Evolutionary conservation across 164 flowering plant species (phyloP).

Genomic region (Magnolia changhungtana): DNA sequence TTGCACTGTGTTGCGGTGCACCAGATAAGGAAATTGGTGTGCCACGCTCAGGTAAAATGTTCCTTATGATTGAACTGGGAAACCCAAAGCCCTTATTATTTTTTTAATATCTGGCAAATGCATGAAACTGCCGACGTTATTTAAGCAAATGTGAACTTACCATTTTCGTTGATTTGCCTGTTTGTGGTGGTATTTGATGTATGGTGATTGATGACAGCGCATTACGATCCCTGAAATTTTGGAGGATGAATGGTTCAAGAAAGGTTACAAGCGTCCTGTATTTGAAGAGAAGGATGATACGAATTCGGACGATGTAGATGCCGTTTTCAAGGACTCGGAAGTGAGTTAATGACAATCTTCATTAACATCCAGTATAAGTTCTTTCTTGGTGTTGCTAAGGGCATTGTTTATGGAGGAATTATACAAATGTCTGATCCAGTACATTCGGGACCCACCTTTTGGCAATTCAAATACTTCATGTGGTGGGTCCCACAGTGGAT

Average conservation of each 20-base stretch:
- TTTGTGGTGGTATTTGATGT: constrained; percentile 2
- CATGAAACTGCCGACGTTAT: too few relatives aligned
- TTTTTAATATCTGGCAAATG: too few relatives aligned
- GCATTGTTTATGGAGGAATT: background rate
- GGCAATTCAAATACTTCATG: background rate
- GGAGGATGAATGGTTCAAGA: constrained; percentile 87
- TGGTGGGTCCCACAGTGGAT: background rate
- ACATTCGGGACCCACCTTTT: background rate
- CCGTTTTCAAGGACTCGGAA: constrained; percentile 87
- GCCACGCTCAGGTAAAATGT: too few relatives aligned
- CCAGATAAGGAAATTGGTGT: too few relatives aligned
- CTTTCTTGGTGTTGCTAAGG: background rate
- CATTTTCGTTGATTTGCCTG: background rate
- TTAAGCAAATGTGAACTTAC: too few relatives aligned
- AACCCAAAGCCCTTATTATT: too few relatives aligned
- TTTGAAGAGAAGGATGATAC: constrained; percentile 79
- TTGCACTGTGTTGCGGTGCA: too few relatives aligned
- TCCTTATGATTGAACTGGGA: too few relatives aligned
- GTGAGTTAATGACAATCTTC: constrained; percentile 34
- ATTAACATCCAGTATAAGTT: background rate
- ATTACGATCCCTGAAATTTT: constrained; percentile 82
- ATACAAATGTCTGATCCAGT: background rate
- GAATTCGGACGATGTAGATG: constrained; percentile 90
- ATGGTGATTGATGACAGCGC: constrained; percentile 54
- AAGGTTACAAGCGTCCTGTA: constrained; percentile 68